Base-by-base conservation (phyloP, 495 filamentous ascomycete genomes). In the Elasticomyces elasticus region DNA sequence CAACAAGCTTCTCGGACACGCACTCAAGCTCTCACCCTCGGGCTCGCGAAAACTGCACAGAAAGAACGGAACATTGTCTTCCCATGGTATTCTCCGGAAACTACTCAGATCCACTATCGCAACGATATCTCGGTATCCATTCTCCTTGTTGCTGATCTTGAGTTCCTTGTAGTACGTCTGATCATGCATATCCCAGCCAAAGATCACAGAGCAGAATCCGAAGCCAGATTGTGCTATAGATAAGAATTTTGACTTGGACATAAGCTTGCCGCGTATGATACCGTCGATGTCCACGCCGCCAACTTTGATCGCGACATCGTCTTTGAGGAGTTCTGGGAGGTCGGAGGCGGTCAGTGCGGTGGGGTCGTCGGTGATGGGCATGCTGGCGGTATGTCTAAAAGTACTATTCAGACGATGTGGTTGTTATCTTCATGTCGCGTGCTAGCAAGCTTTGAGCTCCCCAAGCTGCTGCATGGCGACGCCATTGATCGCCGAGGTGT, bases 121-220 rank as follows among this genome's bases (percentile, higher is more conserved):
- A 48, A 96, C 76, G 20, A 98, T 67, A 66, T 98, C 92, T 43
- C 85, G 77, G 65, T 95, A 96, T 27, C 92, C 92, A 62, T 95
- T 98, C 58, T 89, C 82, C 66, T 86, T 84, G 68, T 95, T 96
- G 71, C 86, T 89, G 66, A 96, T 84, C 61, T 79, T 78, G 45
- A 96, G 78, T 69, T 96, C 90, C 51, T 76, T 73, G 64, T 80
- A 81, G 63, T 98, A 96, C 7, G 87, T 92, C 66, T 77, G 75
- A 63, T 98, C 92, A 69, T 96, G 91, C 87, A 95, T 95, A 61
- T 98, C 92, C 91, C 91, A 96, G 62, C 90, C 92, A 62, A 95
- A 96, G 31, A 98, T 79, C 51, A 96, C 89, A 2, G 86, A 91
- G 74, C 92, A 98, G 75, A 96, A 98, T 19, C 92, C 92, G 62